Conservation (phyloP, 139 green algal genomes). For the Tetradesmus obliquus region DNA sequence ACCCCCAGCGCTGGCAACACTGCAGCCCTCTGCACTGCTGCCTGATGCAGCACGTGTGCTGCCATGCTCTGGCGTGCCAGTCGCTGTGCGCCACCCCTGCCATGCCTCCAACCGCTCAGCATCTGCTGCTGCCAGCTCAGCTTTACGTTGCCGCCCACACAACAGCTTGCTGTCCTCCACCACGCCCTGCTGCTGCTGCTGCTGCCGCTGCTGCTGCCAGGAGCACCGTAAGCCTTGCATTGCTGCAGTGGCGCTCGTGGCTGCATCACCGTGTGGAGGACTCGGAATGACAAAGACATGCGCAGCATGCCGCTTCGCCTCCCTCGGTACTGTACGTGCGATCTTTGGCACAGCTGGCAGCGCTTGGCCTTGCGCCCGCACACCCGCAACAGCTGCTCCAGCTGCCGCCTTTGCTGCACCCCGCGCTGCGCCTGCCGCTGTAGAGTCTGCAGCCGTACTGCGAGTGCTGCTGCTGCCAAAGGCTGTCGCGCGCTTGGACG, state of each 20-base stretch:
- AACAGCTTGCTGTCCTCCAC: neutral
- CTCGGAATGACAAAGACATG: neutral
- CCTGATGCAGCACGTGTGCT: neutral
- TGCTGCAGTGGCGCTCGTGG: too few relatives aligned
- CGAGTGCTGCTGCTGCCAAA: slow-evolving; percentile 20
- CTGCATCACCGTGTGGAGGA: neutral
- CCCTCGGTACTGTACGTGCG: neutral
- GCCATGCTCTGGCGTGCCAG: neutral
- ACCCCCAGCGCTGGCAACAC: neutral
- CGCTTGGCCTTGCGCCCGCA: neutral
- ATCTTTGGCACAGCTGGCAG: neutral
- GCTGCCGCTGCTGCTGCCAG: neutral
- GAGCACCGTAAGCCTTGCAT: too few relatives aligned
- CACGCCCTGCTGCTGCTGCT: neutral
- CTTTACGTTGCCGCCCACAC: neutral
- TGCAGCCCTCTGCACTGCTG: neutral
- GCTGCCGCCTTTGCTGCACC: neutral
- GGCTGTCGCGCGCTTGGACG: neutral
- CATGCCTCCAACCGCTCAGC: neutral
- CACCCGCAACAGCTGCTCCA: neutral
- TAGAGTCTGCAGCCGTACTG: neutral
- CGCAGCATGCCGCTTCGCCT: neutral
- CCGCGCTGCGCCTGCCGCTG: neutral
- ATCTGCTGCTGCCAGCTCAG: neutral
- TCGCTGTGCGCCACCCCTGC: neutral